Percentiles rank a stretch among this genome's conserved stretches.
These are phyloP conservation scores for Ophiognomonia clavigignenti-juglandacearum DNA, from an alignment of 2,329 filamentous ascomycete species.

Conservation along the genomic window DNA sequence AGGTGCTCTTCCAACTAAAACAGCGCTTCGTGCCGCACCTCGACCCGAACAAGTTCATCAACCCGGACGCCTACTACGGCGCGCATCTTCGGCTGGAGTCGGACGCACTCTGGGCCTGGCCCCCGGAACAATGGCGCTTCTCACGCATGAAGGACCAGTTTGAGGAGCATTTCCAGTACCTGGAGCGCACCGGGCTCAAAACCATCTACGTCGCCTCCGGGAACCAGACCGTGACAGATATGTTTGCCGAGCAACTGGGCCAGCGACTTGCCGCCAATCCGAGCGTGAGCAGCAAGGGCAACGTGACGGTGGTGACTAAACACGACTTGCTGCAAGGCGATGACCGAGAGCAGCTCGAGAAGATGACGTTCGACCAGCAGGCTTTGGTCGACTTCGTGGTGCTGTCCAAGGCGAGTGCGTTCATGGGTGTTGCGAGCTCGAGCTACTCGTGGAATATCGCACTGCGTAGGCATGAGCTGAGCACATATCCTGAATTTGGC, in stretches of 20 bases:
- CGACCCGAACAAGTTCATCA: constrained; percentile 22
- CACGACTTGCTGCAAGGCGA: constrained; percentile 22
- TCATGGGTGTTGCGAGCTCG: constrained; percentile 29
- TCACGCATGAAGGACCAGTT: constrained; percentile 28
- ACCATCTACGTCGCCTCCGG: constrained; percentile 27
- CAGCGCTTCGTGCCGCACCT: constrained; percentile 20
- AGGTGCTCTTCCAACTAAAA: constrained; percentile 21
- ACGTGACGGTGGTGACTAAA: constrained; percentile 27
- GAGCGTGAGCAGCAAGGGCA: constrained; percentile 1
- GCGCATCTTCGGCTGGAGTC: constrained; percentile 28
- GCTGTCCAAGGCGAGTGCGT: constrained; percentile 27
- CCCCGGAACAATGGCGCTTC: constrained; percentile 25
- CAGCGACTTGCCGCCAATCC: constrained; percentile 5
- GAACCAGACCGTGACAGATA: constrained; percentile 23
- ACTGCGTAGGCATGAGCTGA: constrained; percentile 28
- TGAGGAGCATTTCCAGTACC: constrained; percentile 23
- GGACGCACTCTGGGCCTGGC: constrained; percentile 27
- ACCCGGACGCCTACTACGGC: constrained; percentile 23
- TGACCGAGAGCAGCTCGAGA: constrained; percentile 18
- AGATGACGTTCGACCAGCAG: constrained; percentile 28
- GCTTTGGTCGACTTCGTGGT: constrained; percentile 28
- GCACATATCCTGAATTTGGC: constrained; percentile 21
- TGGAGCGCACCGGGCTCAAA: constrained; percentile 20
- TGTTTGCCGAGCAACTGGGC: constrained; percentile 20
- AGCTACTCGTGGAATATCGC: constrained; percentile 30